A percentile compares a stretch with the other conserved stretches of the same genome.
Conservation (phyloP, 1,139 yeast species). For the Pichia sp. region DNA sequence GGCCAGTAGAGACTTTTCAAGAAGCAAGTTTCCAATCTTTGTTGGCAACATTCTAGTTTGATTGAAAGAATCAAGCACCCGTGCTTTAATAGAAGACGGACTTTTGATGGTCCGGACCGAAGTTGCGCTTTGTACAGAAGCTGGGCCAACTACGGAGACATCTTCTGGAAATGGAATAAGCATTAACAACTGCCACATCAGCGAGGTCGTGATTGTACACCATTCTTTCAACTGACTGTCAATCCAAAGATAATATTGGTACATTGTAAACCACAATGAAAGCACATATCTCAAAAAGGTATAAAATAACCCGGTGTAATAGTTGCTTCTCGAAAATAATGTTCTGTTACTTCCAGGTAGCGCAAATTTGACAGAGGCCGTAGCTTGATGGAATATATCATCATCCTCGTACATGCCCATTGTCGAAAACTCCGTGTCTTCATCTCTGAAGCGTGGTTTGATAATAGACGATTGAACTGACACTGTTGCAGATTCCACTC, state of each 20-base stretch:
- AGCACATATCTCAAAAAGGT: constrained; percentile 13
- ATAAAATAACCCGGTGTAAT: constrained; percentile 8
- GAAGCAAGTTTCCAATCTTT: constrained; percentile 21
- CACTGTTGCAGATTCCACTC: constrained; percentile 7
- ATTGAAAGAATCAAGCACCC: background rate
- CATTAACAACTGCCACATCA: constrained; percentile 22
- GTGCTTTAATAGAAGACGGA: background rate
- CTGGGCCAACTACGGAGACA: constrained; percentile 10
- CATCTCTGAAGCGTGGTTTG: constrained; percentile 23
- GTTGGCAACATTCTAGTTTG: constrained; percentile 17
- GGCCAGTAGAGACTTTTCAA: constrained; percentile 19
- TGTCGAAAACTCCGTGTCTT: constrained; percentile 25
- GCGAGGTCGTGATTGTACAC: constrained; percentile 3
- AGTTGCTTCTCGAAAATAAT: constrained; percentile 12
- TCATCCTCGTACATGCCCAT: constrained; percentile 23
- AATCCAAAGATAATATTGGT: constrained; percentile 6
- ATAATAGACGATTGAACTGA: constrained; percentile 27
- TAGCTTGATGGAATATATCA: constrained; percentile 7
- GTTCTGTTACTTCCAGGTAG: constrained; percentile 21
- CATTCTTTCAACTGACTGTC: background rate
- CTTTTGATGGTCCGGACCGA: background rate
- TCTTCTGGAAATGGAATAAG: constrained; percentile 19
- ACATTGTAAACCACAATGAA: constrained; percentile 12
- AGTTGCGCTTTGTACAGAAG: constrained; percentile 12
- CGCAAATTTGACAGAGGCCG: constrained; percentile 2